Evolutionary conservation across 371 early-diverging fungal genomes (phyloP), one percentile per base, ranked within the genome.

Genomic region (Chytridium lagenaria): DNA sequence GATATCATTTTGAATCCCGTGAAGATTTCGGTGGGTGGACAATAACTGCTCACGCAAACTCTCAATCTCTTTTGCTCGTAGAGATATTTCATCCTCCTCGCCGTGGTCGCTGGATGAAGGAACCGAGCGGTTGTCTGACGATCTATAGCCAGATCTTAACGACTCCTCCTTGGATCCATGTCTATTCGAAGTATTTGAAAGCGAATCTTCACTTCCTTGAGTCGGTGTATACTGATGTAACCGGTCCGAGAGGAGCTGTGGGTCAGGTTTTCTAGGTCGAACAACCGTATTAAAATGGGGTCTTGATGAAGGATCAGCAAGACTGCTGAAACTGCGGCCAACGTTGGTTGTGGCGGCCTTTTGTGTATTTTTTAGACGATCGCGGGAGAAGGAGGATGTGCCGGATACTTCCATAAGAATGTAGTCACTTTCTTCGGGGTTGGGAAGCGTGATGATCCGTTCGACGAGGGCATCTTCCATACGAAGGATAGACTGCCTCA

Each of bases 391-490:
- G n/a, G 39, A 36, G 12, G 57, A 57, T 22, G n/a, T 16, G 40
- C 72, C 64, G 19, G 68, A 31, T 34, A 39, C 12, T 30, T 63
- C 59, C 28, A 75, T 68, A 28, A 67, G 26, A n/a, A 78, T 73
- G 76, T 77, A 77, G 26, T 82, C 78, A 68, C 72, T 77, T n/a
- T 80, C 79, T 5, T 52, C 36, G 12, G 50, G 30, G 19, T 28
- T 26, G 26, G 80, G 75, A 26, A 74, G 69, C 26, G 79, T 36
- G 50, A 79, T 73, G 67, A 83, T 69, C 16, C 80, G 77, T 57
- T 69, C 76, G n/a, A 69, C 57, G 22, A 78, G 57, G 22, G 72
- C 34, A 33, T 80, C 83, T 16, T 61, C 51, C 15, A 73, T 72
- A 22, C 31, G 51, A 16, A 80, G 59, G 52, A 83, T 61, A 1